Evolutionary conservation across 768 basidiomycete genomes (phyloP).

Genomic region (Rhizopogon roseolus): DNA sequence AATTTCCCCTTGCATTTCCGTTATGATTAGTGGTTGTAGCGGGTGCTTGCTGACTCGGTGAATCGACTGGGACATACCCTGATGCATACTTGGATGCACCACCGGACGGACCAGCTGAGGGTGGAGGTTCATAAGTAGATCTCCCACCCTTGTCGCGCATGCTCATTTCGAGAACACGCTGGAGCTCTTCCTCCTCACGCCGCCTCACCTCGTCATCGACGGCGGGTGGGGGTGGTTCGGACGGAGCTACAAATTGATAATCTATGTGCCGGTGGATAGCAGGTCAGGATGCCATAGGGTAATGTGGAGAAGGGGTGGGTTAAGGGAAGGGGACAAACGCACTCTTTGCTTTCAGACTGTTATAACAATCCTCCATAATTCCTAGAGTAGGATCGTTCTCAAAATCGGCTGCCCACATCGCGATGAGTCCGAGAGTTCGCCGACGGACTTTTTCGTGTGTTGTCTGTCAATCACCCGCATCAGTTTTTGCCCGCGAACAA

Average conservation of each 20-base stretch:
- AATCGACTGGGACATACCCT: slow-evolving; percentile 12
- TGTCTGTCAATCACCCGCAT: slow-evolving; percentile 44
- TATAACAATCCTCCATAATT: slow-evolving; percentile 88
- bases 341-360: slow-evolving; percentile 81
- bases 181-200: slow-evolving; percentile 91
- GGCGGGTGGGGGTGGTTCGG: slow-evolving; percentile 61
- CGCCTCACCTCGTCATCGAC: slow-evolving; percentile 78
- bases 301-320: not conserved
- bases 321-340: slow-evolving; percentile 8
- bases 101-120: slow-evolving; percentile 31
- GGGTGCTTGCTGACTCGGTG: slow-evolving; percentile 14
- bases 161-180: slow-evolving; percentile 89
- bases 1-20: slow-evolving; percentile 45
- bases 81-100: slow-evolving; percentile 19
- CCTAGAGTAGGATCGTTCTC: slow-evolving; percentile 75
- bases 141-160: slow-evolving; percentile 88
- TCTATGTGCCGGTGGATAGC: slow-evolving; percentile 33
- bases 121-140: slow-evolving; percentile 40
- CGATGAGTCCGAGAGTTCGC: slow-evolving; percentile 66
- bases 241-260: slow-evolving; percentile 61
- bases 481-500: slow-evolving; percentile 1
- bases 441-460: slow-evolving; percentile 89
- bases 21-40: slow-evolving; percentile 2
- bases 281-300: slow-evolving; percentile 5
- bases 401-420: slow-evolving; percentile 82